Conservation (phyloP, 2,329 filamentous ascomycete species). For the Aureobasidium sp. region DNA sequence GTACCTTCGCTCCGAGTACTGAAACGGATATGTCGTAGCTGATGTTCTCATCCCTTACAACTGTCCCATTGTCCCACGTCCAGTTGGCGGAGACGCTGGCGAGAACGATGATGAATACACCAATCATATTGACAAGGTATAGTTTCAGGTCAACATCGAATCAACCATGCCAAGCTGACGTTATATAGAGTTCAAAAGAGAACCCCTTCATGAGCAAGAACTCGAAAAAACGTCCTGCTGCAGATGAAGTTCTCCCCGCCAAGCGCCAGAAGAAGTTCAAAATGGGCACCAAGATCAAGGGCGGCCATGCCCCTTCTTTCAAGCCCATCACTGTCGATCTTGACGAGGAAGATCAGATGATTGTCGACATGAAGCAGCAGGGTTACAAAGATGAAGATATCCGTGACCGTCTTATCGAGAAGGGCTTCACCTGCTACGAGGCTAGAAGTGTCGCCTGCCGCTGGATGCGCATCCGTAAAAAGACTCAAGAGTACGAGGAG, state of each 20-base stretch:
- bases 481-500: conserved; percentile 38
- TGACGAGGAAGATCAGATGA: conserved; percentile 43
- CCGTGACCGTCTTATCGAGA: conserved; percentile 34
- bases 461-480: conserved; percentile 39
- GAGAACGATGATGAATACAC: background rate
- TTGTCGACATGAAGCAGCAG: conserved; percentile 37
- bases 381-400: conserved; percentile 41
- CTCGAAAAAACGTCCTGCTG: background rate
- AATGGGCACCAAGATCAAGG: background rate
- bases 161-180: background rate
- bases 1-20: background rate
- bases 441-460: conserved; percentile 43
- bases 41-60: background rate
- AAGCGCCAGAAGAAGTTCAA: conserved; percentile 3
- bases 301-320: background rate
- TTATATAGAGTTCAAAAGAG: background rate
- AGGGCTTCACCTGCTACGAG: conserved; percentile 39
- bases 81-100: background rate
- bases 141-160: too few relatives aligned
- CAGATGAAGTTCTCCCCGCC: background rate
- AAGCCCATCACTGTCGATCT: conserved; percentile 29
- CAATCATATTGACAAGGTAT: background rate
- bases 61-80: too few relatives aligned
- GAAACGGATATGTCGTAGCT: background rate
- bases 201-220: background rate